phyloP scores from a whole-genome alignment of 225 moss, liverwort and hornwort genomes.

The Neckera pumila region DNA sequence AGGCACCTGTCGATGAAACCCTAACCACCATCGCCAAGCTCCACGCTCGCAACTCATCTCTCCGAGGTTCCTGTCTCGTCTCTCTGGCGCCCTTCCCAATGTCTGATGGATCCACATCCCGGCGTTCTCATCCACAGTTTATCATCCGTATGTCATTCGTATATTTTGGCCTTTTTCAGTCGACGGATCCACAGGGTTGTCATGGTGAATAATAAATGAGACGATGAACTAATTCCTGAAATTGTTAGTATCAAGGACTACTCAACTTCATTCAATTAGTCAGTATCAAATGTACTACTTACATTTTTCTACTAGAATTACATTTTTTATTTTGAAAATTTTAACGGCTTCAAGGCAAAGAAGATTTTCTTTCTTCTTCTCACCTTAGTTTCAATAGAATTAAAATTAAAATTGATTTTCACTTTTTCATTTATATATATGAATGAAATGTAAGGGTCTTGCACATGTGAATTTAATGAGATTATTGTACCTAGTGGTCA shows the following conservation, averaged over 20 bases:
- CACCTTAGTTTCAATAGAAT: accelerated
- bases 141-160: background rate
- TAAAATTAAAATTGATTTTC: background rate
- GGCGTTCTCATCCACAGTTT: background rate
- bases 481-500: too few species aligned
- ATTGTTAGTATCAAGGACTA: background rate
- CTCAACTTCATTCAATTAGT: background rate
- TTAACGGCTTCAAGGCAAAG: background rate
- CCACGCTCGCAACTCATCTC: constrained; percentile 4
- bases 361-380: background rate
- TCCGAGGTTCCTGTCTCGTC: background rate
- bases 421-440: too few species aligned
- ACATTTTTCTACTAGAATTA: background rate
- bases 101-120: background rate
- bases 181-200: background rate
- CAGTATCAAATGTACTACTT: background rate
- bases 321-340: background rate
- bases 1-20: constrained; percentile 1
- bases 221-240: background rate
- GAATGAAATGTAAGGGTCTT: background rate
- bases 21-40: constrained; percentile 40
- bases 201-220: too few species aligned
- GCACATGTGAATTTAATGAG: background rate
- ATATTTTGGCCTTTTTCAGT: background rate
- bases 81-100: background rate